Percentiles rank a stretch among this genome's conserved stretches.
Conservation (phyloP, 2,329 filamentous ascomycete genomes). For the Aureobasidium subglaciale region DNA sequence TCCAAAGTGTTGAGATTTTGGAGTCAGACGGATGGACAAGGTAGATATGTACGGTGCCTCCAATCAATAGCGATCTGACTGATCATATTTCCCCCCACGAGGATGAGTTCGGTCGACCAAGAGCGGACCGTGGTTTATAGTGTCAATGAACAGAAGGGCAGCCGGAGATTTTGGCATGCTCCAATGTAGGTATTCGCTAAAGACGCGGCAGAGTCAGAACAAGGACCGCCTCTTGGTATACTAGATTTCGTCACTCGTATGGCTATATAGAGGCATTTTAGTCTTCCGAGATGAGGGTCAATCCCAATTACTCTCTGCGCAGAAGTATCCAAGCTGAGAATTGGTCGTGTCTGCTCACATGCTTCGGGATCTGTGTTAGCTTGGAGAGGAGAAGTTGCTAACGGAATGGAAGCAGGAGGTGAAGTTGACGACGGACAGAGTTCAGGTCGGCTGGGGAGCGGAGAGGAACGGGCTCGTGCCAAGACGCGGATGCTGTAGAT, state of each 20-base stretch:
- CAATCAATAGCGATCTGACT: slow-evolving; percentile 1
- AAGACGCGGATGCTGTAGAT: slow-evolving; percentile 3
- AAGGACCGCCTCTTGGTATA: no score
- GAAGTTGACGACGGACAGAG: not conserved
- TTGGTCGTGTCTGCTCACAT: no score
- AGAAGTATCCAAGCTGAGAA: no score
- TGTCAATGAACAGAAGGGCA: no score
- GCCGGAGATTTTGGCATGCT: no score
- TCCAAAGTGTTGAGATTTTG: not conserved
- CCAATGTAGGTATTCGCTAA: no score
- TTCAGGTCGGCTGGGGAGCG: not conserved
- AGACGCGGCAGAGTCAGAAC: no score
- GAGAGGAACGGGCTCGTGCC: not conserved
- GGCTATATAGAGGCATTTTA: no score
- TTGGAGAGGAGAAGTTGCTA: not conserved
- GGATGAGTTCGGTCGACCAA: not conserved
- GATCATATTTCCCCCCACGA: not conserved
- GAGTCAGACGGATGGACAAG: slow-evolving; percentile 3
- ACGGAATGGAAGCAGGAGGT: not conserved
- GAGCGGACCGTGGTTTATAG: not conserved
- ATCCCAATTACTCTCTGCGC: no score
- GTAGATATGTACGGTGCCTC: not conserved
- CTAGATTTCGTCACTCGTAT: no score
- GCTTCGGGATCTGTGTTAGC: no score
- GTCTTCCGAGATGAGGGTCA: no score